Percentiles rank a stretch among this genome's conserved stretches.
These are phyloP conservation scores for Lodderomyces orthopsilosis DNA, from an alignment of 1,139 yeast genomes.

Conservation along the genomic window DNA sequence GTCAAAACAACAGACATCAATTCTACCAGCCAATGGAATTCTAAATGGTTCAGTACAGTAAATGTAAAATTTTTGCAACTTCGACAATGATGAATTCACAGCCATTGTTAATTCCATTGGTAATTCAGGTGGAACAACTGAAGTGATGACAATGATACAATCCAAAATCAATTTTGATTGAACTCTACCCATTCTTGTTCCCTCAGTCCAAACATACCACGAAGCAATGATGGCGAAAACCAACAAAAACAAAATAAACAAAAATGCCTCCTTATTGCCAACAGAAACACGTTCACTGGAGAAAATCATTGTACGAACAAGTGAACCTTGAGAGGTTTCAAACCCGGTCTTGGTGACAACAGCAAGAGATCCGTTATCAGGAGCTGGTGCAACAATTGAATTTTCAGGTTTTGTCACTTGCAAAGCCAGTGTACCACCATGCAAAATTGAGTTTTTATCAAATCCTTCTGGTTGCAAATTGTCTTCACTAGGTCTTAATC, in stretches of 20 bases:
- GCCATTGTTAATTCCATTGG: slow-evolving; percentile 99
- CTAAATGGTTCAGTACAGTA: slow-evolving; percentile 99
- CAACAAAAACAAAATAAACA: slow-evolving; percentile 84
- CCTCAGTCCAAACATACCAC: slow-evolving; percentile 98
- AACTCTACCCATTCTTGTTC: slow-evolving; percentile 91
- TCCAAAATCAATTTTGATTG: slow-evolving; percentile 91
- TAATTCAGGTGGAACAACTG: slow-evolving; percentile 98
- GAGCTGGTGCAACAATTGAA: slow-evolving; percentile 56
- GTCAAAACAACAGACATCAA: slow-evolving; percentile 97
- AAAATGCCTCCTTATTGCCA: slow-evolving; percentile 91
- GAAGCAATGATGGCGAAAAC: slow-evolving; percentile 93
- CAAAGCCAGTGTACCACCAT: slow-evolving; percentile 95
- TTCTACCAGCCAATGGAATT: slow-evolving; percentile 96
- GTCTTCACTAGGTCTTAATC: slow-evolving; percentile 75
- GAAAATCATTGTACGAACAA: slow-evolving; percentile 96
- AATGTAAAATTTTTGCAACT: slow-evolving; percentile 81
- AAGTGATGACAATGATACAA: slow-evolving; percentile 92
- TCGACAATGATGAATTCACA: slow-evolving; percentile 85
- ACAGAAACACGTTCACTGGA: slow-evolving; percentile 96
- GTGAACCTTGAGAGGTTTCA: slow-evolving; percentile 96
- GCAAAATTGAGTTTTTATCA: slow-evolving; percentile 86
- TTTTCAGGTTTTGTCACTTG: slow-evolving; percentile 75
- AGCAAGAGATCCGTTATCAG: slow-evolving; percentile 92
- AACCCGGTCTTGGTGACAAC: slow-evolving; percentile 91
- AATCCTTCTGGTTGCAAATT: slow-evolving; percentile 69